Evolutionary conservation across 2,329 filamentous ascomycete genomes (phyloP).

Genomic region (Aciculosporium take): DNA sequence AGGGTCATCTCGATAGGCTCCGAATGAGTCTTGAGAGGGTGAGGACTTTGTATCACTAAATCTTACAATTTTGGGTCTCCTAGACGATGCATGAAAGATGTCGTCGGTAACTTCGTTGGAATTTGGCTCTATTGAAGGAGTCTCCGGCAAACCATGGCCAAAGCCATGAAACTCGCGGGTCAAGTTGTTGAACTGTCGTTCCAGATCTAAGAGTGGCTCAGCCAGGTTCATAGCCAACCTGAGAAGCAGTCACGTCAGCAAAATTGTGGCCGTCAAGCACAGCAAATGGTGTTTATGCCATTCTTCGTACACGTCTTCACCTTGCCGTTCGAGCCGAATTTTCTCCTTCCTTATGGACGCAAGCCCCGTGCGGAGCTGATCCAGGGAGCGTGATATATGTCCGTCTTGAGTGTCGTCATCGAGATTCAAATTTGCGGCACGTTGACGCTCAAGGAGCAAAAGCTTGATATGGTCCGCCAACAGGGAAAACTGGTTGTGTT

Average conservation of each 20-base stretch:
- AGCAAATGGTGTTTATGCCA: background rate
- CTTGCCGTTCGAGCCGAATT: conserved; percentile 46
- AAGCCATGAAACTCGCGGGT: conserved; percentile 67
- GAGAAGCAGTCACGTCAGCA: conserved; percentile 4
- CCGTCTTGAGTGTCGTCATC: conserved; percentile 71
- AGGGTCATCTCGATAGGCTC: conserved; percentile 58
- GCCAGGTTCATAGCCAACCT: conserved; percentile 35
- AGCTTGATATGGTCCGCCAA: conserved; percentile 95
- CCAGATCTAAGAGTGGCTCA: conserved; percentile 54
- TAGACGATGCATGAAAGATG: conserved; percentile 46
- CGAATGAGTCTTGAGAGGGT: conserved; percentile 30
- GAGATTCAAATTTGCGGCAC: conserved; percentile 67
- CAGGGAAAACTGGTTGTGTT: conserved; percentile 68
- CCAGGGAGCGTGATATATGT: conserved; percentile 76
- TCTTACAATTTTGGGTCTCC: conserved; percentile 59
- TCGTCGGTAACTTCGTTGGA: conserved; percentile 46
- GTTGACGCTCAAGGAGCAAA: conserved; percentile 80
- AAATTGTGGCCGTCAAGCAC: background rate
- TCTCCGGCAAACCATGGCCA: conserved; percentile 32
- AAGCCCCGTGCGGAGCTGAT: conserved; percentile 72
- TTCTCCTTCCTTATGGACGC: conserved; percentile 51
- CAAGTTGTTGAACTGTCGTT: conserved; percentile 62
- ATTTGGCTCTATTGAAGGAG: conserved; percentile 46
- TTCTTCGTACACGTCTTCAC: conserved; percentile 42
- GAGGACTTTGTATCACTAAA: conserved; percentile 54